Conservation (phyloP, 2,329 filamentous ascomycete genomes). For the Bipolaris bicolor region DNA sequence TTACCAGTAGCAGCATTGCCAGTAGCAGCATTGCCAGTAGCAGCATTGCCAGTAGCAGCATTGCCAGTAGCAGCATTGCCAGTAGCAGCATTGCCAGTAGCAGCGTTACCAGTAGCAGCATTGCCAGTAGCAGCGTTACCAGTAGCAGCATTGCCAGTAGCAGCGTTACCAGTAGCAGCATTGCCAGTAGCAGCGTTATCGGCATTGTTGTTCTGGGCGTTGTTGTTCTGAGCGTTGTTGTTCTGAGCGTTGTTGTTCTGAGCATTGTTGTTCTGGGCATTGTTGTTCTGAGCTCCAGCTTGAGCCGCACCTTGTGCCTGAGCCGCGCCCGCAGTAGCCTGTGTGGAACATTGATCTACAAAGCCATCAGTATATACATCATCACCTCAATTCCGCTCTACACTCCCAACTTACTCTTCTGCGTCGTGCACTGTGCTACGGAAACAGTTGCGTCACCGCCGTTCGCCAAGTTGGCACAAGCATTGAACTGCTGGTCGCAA, state of each 20-base stretch:
- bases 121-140: too few species aligned
- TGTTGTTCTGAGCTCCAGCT: background rate
- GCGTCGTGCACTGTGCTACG: constrained; percentile 61
- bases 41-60: too few species aligned
- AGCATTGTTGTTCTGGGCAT: background rate
- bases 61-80: too few species aligned
- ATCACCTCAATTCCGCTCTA: background rate
- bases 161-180: background rate
- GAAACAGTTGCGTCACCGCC: constrained; percentile 52
- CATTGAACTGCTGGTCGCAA: constrained; percentile 69
- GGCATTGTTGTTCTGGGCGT: too few species aligned
- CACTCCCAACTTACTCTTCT: constrained; percentile 51
- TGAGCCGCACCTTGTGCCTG: background rate
- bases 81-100: too few species aligned
- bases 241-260: background rate
- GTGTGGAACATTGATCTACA: constrained; percentile 7
- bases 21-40: too few species aligned
- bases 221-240: too few species aligned
- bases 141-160: background rate
- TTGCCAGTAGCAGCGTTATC: background rate
- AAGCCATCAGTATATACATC: background rate
- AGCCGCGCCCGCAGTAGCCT: background rate
- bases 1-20: too few species aligned
- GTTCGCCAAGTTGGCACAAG: constrained; percentile 64
- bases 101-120: too few species aligned